Base-by-base conservation (phyloP, 2,329 filamentous ascomycete genomes). In the Fusarium sp. region DNA sequence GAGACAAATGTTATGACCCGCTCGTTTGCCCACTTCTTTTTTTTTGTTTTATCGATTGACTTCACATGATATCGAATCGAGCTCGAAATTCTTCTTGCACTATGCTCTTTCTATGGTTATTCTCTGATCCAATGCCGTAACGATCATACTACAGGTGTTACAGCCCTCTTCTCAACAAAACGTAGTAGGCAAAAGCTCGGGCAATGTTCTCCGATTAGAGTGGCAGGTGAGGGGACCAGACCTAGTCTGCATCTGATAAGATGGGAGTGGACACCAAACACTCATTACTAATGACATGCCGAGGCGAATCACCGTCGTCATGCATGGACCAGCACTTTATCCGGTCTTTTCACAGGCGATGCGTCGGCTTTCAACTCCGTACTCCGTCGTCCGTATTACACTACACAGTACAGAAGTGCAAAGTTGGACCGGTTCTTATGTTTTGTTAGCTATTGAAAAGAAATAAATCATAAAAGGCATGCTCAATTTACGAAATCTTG, bases 181-280 rank as follows among this genome's bases (percentile, higher is more conserved):
- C 22, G n/a, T 1, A 24, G 47, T 41, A 33, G 13, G 35, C 28
- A 14, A 43, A 33, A n/a, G n/a, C 24, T 19, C 6, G 7, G 10
- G n/a, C 17, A n/a, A 22, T 7, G 13, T 7, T 43, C 11, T 41
- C 24, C 33, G 20, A 65, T 51, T 56, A 35, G 47, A 49, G 56
- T 35, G 48, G 62, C 37, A 15, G 13, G 24, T 32, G 47, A 52
- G 37, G 56, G 65, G 56, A 69, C 43, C 32, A 40, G 46, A 43
- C 30, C 62, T 56, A 70, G 56, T 43, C 47, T 70, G 50, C 62
- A 69, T 70, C 67, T 69, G 67, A 69, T 69, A 69, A 70, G 67
- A 69, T 70, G 56, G 37, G n/a, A 57, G 62, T 64, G 49, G 53
- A 19, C 51, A 37, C 48, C 41, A 48, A 53, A 44, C 58, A 30